Evolutionary conservation across 1,139 yeast species (phyloP), one percentile per base, ranked within the genome.

Genomic region (Arxiozyma telluris): DNA sequence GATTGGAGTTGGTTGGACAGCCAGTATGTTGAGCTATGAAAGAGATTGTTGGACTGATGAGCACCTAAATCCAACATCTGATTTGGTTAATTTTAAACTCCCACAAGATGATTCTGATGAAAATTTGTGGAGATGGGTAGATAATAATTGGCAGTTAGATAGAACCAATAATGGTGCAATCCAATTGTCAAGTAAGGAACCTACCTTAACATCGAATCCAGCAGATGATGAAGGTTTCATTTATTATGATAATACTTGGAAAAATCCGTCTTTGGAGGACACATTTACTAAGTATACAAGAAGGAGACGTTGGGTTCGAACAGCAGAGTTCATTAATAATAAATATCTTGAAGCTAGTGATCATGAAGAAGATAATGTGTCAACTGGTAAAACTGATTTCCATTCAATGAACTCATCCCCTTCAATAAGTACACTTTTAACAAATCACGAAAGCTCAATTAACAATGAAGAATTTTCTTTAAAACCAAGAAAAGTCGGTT

Each of bases 1-100:
- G 98, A 76, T 93, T 49, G 98, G 98, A 12, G 88, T 93, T 63
- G 98, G 98, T 15, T 93, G 98, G 98, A 91, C 98, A 0, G 77
- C 94, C 9, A 90, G 90, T 65, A 76, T 93, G 66, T 76, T 93
- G 58, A 85, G 96, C 41, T 93, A 93, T 68, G 98, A 93, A 70
- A 79, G 98, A 65, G 83, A 96, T 0, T 86, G 97, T 1, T 93
- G 97, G 97, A 91, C 98, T 0, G 98, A 93, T 69, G 97, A 91
- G 69, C 90, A 90, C 64, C 75, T 90, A 57, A 91, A 91, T 68
- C 96, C 90, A 65, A 80, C 91, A 1, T 82, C 86, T 4, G 76
- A 91, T 6, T 84, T 91, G 25, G 93, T 85, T 7, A 71, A 78
- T 25, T 93, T 91, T 70, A 80, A 82, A 66, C 74, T 93, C 54